A percentile compares a stretch with the other conserved stretches of the same genome.
phyloP scores from a whole-genome alignment of 768 basidiomycete species.

The Hypsizygus marmoreus region DNA sequence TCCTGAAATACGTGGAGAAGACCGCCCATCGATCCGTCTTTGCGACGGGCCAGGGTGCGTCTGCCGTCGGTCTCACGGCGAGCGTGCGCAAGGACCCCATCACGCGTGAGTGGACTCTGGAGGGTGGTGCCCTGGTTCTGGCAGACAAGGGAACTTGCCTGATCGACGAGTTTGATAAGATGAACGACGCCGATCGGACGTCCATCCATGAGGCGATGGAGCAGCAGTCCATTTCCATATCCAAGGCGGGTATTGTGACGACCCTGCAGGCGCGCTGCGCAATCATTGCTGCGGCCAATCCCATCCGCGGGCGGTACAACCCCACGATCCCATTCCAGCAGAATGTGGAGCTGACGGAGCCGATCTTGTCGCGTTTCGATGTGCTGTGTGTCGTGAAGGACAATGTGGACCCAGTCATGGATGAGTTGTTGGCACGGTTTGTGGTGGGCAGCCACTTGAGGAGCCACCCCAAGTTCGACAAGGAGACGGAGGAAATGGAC shows the following conservation, averaged over 20 bases:
- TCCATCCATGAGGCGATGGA: conserved; percentile 99
- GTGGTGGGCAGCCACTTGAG: conserved; percentile 97
- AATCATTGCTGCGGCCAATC: conserved; percentile 97
- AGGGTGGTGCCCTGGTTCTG: conserved; percentile 96
- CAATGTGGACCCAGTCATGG: conserved; percentile 93
- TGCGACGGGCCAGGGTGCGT: conserved; percentile 97
- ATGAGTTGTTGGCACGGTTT: conserved; percentile 94
- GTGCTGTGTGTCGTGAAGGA: conserved; percentile 98
- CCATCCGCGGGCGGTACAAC: conserved; percentile 95
- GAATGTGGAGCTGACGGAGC: conserved; percentile 98
- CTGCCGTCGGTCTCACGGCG: conserved; percentile 97
- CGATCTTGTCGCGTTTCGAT: conserved; percentile 97
- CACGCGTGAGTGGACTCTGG: conserved; percentile 97
- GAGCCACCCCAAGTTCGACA: conserved; percentile 91
- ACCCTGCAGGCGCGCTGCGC: conserved; percentile 96
- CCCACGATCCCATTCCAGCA: conserved; percentile 98
- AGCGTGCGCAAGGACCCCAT: conserved; percentile 99
- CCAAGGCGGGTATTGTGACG: conserved; percentile 99
- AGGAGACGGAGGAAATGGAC: conserved; percentile 87
- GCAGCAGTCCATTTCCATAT: conserved; percentile 98
- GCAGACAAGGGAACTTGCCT: conserved; percentile 98
- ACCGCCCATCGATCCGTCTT: conserved; percentile 97
- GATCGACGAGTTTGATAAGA: conserved; percentile 99
- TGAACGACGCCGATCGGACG: conserved; percentile 98
- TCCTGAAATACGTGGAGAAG: conserved; percentile 99